Conservation (phyloP, 1,284 basidiomycete species). For the Rhodotorula sp. region DNA sequence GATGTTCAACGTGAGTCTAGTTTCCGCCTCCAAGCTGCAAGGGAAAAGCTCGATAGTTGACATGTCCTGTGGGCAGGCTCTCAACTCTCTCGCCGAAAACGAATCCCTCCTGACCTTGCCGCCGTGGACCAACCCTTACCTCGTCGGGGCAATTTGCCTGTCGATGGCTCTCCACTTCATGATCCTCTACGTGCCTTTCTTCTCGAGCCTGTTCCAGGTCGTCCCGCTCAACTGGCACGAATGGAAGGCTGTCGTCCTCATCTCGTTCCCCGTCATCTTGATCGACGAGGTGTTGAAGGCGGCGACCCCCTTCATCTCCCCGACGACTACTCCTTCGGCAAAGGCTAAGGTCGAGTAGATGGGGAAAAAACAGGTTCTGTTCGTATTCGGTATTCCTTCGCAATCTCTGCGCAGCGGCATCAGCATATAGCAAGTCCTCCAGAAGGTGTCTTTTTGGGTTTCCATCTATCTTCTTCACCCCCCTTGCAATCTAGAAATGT, state of each 20-base stretch:
- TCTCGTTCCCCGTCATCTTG: constrained; percentile 82
- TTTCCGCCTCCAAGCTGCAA: too few species aligned
- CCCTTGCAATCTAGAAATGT: not conserved
- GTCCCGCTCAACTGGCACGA: constrained; percentile 85
- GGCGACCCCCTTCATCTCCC: constrained; percentile 49
- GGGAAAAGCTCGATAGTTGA: not conserved
- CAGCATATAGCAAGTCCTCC: not conserved
- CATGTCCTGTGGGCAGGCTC: constrained; percentile 12
- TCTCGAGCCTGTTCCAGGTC: constrained; percentile 79
- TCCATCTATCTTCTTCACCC: not conserved
- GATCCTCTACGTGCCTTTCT: constrained; percentile 93
- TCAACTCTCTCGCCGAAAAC: constrained; percentile 94
- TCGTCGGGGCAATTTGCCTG: constrained; percentile 80
- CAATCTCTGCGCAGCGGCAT: not conserved
- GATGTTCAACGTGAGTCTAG: constrained; percentile 79
- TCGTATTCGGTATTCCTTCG: not conserved
- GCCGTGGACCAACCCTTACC: constrained; percentile 88
- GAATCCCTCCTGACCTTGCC: constrained; percentile 85
- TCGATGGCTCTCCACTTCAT: constrained; percentile 89
- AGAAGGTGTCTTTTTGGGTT: not conserved
- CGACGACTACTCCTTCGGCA: not conserved
- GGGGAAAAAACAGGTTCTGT: too few species aligned
- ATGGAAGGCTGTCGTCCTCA: constrained; percentile 89
- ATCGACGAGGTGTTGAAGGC: constrained; percentile 91
- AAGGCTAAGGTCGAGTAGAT: constrained; percentile 18